Percentiles rank a stretch among this genome's conserved stretches.
These are phyloP conservation scores for Cytospora chrysosperma DNA, from an alignment of 2,329 filamentous ascomycete species.

Conservation along the genomic window DNA sequence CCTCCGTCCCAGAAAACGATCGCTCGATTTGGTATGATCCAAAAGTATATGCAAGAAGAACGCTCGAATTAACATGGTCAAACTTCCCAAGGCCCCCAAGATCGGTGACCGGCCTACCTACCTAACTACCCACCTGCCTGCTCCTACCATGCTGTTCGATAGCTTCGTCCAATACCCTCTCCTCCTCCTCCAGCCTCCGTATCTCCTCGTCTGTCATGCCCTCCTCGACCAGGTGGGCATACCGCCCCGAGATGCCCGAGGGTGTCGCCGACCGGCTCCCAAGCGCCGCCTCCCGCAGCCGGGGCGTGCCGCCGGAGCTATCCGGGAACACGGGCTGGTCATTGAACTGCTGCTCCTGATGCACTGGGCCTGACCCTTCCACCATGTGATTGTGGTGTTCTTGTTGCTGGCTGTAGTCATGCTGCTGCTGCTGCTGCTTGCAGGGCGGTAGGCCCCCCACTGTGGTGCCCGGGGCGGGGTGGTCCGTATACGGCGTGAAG, in stretches of 20 bases:
- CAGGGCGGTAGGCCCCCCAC: conserved; percentile 1
- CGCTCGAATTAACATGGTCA: neutral
- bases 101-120: neutral
- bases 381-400: no score
- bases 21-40: no score
- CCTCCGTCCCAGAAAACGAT: no score
- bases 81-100: neutral
- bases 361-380: conserved; percentile 3
- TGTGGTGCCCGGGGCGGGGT: conserved; percentile 20
- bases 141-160: conserved; percentile 46
- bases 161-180: conserved; percentile 55
- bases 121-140: neutral
- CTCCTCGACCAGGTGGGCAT: conserved; percentile 57
- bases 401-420: conserved; percentile 20
- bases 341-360: conserved; percentile 13
- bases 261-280: conserved; percentile 30
- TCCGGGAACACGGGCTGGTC: conserved; percentile 12
- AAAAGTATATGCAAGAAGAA: neutral
- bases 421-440: conserved; percentile 18
- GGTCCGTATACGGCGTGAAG: conserved; percentile 38
- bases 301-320: neutral
- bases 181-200: conserved; percentile 55
- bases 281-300: conserved; percentile 16
- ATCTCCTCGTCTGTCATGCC: conserved; percentile 60
- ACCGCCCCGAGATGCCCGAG: conserved; percentile 37